A percentile compares a stretch with the other conserved stretches of the same genome.
Evolutionary conservation across 768 basidiomycete species (phyloP).

Genomic region (Lyophyllum atratum): DNA sequence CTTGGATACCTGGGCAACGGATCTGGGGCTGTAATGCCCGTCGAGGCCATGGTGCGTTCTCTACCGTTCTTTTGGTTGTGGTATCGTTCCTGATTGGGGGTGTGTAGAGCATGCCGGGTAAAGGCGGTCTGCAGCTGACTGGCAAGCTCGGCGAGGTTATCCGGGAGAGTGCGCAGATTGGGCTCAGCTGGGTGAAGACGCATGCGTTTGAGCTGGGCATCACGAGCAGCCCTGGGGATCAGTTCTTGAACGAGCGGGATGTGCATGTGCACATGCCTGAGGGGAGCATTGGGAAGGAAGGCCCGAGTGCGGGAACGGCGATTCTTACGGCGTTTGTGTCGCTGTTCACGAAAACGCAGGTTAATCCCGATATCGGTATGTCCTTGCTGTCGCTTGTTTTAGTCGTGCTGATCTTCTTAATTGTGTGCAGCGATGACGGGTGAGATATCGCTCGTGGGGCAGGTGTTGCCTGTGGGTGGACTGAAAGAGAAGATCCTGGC

Average conservation of each 20-base stretch:
- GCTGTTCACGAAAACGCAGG: conserved; percentile 82
- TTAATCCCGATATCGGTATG: conserved; percentile 86
- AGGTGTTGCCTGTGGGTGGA: conserved; percentile 95
- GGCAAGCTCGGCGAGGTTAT: conserved; percentile 99
- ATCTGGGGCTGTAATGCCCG: conserved; percentile 94
- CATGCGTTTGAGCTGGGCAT: conserved; percentile 91
- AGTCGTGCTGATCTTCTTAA: not conserved
- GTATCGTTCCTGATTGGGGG: not conserved
- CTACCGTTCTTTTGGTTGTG: not conserved
- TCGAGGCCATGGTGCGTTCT: conserved; percentile 83
- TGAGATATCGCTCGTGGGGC: conserved; percentile 94
- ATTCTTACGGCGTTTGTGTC: conserved; percentile 90
- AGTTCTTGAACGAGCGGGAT: conserved; percentile 83
- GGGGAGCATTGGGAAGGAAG: conserved; percentile 91
- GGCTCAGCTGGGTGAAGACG: conserved; percentile 88
- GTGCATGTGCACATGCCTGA: conserved; percentile 98
- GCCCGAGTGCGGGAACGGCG: conserved; percentile 95
- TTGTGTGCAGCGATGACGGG: conserved; percentile 86
- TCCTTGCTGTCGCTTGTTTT: not conserved
- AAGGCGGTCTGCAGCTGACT: conserved; percentile 88
- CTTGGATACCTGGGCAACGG: conserved; percentile 97
- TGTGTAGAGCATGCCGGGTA: conserved; percentile 92
- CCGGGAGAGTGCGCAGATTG: conserved; percentile 94
- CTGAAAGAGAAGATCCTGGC: conserved; percentile 96
- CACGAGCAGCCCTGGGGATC: conserved; percentile 67